These are phyloP conservation scores for Eurotiales sp. DNA, from an alignment of 2,329 filamentous ascomycete genomes.

Conservation along the genomic window DNA sequence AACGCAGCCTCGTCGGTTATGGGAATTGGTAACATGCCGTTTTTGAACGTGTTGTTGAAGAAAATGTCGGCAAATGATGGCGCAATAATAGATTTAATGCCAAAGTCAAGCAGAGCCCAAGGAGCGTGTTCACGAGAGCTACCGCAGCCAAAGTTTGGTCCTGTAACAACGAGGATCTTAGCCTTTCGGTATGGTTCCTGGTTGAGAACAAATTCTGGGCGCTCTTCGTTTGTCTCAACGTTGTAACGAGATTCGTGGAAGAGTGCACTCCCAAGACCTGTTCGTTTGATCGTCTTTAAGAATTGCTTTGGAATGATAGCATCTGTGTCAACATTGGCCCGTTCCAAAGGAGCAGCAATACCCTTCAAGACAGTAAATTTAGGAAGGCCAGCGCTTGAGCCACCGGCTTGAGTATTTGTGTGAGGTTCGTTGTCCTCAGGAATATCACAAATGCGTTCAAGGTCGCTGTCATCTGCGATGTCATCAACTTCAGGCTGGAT, in stretches of 20 bases:
- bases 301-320: constrained; percentile 99
- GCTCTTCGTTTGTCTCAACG: constrained; percentile 63
- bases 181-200: constrained; percentile 75
- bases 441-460: constrained; percentile 60
- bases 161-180: constrained; percentile 89
- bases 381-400: constrained; percentile 63
- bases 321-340: constrained; percentile 94
- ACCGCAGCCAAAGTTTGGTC: constrained; percentile 93
- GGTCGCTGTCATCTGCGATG: constrained; percentile 57
- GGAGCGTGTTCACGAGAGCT: constrained; percentile 91
- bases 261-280: constrained; percentile 80
- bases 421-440: constrained; percentile 62
- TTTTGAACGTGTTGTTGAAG: constrained; percentile 99
- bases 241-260: constrained; percentile 83
- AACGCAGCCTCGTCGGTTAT: constrained; percentile 66
- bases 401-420: constrained; percentile 55
- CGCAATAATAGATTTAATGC: constrained; percentile 89
- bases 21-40: constrained; percentile 89
- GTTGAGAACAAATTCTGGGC: constrained; percentile 84
- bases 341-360: constrained; percentile 80
- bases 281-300: constrained; percentile 98
- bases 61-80: constrained; percentile 89
- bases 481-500: constrained; percentile 60
- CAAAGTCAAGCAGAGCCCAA: constrained; percentile 95
- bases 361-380: constrained; percentile 83